Evolutionary conservation across 23 red algal species (phyloP).

Genomic region (Gracilaria vermiculophylla): DNA sequence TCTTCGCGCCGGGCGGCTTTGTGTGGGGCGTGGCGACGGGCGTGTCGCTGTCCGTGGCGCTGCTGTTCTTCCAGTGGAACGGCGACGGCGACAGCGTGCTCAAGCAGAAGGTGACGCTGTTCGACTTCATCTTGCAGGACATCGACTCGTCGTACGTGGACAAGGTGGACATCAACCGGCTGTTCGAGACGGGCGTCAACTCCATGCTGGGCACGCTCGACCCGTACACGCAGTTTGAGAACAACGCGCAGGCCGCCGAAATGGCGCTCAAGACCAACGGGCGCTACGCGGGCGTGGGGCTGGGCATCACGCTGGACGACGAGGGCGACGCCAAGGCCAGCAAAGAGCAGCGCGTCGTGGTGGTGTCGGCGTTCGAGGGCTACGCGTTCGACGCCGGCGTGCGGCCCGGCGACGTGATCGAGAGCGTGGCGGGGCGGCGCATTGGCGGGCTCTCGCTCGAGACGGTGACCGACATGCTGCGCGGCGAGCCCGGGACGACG

Average conservation of each 20-base stretch:
- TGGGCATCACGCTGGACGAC: constrained; percentile 75
- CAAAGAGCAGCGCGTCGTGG: constrained; percentile 54
- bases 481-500: constrained; percentile 84
- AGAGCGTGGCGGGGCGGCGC: constrained; percentile 62
- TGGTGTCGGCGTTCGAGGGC: constrained; percentile 93
- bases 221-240: constrained; percentile 99
- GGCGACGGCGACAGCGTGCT: constrained; percentile 1
- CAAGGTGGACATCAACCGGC: constrained; percentile 81
- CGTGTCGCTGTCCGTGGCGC: background rate
- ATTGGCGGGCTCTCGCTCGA: constrained; percentile 67
- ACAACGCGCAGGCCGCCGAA: constrained; percentile 75
- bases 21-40: constrained; percentile 39
- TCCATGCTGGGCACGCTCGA: constrained; percentile 95
- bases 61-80: constrained; percentile 11
- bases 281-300: constrained; percentile 89
- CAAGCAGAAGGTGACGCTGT: constrained; percentile 87
- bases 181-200: constrained; percentile 97
- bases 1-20: constrained; percentile 35
- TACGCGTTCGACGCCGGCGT: constrained; percentile 98
- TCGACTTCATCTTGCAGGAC: constrained; percentile 91
- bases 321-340: background rate
- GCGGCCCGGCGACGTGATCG: constrained; percentile 85
- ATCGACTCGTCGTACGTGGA: constrained; percentile 88
- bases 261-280: constrained; percentile 90
- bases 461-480: constrained; percentile 78